phyloP scores from a whole-genome alignment of 2,329 filamentous ascomycete genomes.

The Talaromyces sp. region DNA sequence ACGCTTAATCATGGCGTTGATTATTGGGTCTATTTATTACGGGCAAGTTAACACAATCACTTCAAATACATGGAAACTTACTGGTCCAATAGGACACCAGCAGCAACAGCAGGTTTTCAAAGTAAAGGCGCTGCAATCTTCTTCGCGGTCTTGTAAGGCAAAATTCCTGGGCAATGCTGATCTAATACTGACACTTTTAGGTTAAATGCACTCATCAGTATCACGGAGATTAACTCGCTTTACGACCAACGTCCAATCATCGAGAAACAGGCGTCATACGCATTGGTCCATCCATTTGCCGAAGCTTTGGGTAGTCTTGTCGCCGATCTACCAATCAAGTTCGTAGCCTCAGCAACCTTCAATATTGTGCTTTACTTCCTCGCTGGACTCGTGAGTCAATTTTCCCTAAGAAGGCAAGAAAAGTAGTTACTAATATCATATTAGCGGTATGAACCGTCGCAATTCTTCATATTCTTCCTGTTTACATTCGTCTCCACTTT shows the following conservation, averaged over 20 bases:
- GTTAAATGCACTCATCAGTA: constrained; percentile 54
- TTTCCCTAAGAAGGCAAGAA: not conserved
- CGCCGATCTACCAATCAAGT: constrained; percentile 78
- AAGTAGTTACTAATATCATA: constrained; percentile 12
- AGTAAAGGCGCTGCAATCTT: constrained; percentile 73
- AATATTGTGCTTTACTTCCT: constrained; percentile 83
- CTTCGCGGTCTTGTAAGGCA: constrained; percentile 80
- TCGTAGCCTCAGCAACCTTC: constrained; percentile 66
- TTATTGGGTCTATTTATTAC: constrained; percentile 66
- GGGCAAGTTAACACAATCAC: constrained; percentile 23
- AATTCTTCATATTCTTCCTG: constrained; percentile 60
- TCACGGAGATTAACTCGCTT: constrained; percentile 73
- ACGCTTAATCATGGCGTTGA: constrained; percentile 65
- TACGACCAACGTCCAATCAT: constrained; percentile 89
- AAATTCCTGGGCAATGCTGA: constrained; percentile 35
- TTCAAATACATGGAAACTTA: constrained; percentile 33
- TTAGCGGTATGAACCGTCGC: constrained; percentile 27
- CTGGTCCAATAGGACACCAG: constrained; percentile 7
- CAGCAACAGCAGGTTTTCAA: constrained; percentile 67
- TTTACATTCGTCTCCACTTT: constrained; percentile 56
- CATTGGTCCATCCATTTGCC: constrained; percentile 81
- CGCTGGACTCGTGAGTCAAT: constrained; percentile 36
- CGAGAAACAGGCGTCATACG: constrained; percentile 83
- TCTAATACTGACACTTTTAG: not conserved
- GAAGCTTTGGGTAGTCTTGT: constrained; percentile 83